Base-by-base conservation (phyloP, 2,329 filamentous ascomycete genomes). In the Phialophora chinensis region DNA sequence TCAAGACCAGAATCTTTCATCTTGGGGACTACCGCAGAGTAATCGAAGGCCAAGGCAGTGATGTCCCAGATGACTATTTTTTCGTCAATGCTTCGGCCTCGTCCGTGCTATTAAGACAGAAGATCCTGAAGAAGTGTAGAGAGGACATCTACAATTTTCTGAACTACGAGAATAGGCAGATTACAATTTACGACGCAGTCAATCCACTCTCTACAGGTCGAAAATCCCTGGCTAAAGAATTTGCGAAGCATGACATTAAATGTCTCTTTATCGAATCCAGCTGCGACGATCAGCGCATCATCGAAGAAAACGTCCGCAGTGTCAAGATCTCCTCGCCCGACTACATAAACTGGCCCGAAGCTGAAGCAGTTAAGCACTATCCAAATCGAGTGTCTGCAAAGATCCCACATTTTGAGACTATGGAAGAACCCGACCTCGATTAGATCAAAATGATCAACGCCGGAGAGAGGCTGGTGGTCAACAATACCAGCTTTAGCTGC, bases 401-500 rank as follows among this genome's bases (percentile, higher is more conserved):
- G 72, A 99, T 99, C 66, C 95, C 95, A 20, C 90, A 94, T 66
- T 99, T 97, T 73, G 93, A 99, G 80, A 96, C 92, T 0, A 98
- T 99, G 93, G 87, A 93, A 74, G 95, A 99, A 78, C 85, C 86
- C 33, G 93, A 98, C 72, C 85, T 99, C 69, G 97, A 98, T 77
- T 99, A 94, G 80, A 94, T 99, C 81, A 97, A 97, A 82, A 97
- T 99, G 94, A 96, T 98, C 77, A 99, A 99, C 73, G 95, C 95
- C 7, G 95, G 95, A 53, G 88, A 94, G 75, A 89, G 92, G 72
- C 90, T 99, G 75, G 90, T 94, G 73, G 94, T 98, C 79, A 99
- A 99, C 81, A 97, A 98, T 72, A 91, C 95, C 77, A 93, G 90
- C 75, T 98, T 99, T 78, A 94, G 93, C 73, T 99, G 99, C 76